phyloP scores from a whole-genome alignment of 805 yeast species.

The Kockiozyma suomiensis region DNA sequence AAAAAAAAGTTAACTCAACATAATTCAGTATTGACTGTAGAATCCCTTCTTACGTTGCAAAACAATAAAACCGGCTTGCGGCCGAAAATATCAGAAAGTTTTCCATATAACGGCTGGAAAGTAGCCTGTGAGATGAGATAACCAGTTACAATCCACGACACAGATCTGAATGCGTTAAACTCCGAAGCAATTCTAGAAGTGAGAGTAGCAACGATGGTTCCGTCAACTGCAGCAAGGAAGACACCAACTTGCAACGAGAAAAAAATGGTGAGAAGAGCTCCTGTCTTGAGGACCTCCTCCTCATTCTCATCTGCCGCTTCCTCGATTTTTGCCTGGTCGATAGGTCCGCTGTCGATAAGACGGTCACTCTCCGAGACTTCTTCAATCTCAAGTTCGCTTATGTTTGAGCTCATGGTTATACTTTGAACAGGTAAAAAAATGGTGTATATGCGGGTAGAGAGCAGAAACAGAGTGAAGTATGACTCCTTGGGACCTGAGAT shows the following conservation, averaged over 20 bases:
- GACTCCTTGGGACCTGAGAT: not conserved
- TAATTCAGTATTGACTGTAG: slow-evolving; percentile 36
- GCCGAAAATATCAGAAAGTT: slow-evolving; percentile 62
- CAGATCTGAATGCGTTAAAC: slow-evolving; percentile 53
- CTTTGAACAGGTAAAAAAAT: not conserved
- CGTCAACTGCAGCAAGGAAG: slow-evolving; percentile 54
- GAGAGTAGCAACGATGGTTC: slow-evolving; percentile 58
- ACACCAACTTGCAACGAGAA: slow-evolving; percentile 45
- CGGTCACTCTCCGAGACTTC: slow-evolving; percentile 12
- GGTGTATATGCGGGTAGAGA: not conserved
- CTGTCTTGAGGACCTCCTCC: slow-evolving; percentile 14
- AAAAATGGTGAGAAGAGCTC: slow-evolving; percentile 23
- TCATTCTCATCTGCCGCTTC: slow-evolving; percentile 29
- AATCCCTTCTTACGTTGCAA: slow-evolving; percentile 51
- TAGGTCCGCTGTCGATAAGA: slow-evolving; percentile 6
- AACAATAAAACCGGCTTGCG: slow-evolving; percentile 48
- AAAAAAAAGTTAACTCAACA: slow-evolving; percentile 37
- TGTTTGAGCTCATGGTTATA: slow-evolving; percentile 5
- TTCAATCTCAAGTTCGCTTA: slow-evolving; percentile 15
- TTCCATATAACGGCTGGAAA: slow-evolving; percentile 76
- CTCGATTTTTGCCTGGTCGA: slow-evolving; percentile 4
- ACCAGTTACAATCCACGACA: slow-evolving; percentile 76
- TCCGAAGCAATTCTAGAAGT: slow-evolving; percentile 61
- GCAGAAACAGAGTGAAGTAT: not conserved
- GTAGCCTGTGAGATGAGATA: slow-evolving; percentile 71